Evolutionary conservation across 2,329 filamentous ascomycete genomes (phyloP), one percentile per base, ranked within the genome.

Genomic region (Fusarium sp.): DNA sequence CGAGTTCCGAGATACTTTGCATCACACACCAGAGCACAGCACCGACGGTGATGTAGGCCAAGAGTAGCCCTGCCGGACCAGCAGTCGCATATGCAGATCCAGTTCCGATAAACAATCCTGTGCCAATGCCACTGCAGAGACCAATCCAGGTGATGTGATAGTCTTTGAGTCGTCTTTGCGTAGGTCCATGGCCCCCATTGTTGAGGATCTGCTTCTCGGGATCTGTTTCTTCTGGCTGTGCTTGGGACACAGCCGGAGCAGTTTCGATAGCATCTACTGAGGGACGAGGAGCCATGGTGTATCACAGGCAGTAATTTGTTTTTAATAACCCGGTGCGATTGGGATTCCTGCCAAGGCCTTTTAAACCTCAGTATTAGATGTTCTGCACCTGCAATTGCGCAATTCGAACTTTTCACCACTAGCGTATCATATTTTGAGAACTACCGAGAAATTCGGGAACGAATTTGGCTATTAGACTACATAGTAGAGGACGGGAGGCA

Each of bases 141-240:
- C 67, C 65, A 7, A 70, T 70, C 65, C 68, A 70, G 0, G 68
- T 70, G 24, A 70, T 61, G 11, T 70, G 68, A 11, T 70, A 70
- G 2, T 54, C 56, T 5, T 69, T 68, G 28, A 70, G 34, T 1
- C 67, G 52, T 35, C 67, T 52, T 15, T 70, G 67, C 0, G 67
- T 70, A 29, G 67, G 53, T 0, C 62, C 67, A 11, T 70, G 67
- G 0, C 67, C 67, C 5, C 67, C 67, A 3, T 57, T 55, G 24
- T 68, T 70, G 12, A 70, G 67, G 29, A 70, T 55, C 6, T 62
- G 67, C 39, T 63, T 58, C 11, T 66, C 36, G 38, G 63, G 49
- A 4, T 53, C 49, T 0, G 43, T n/a, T 6, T 49, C 41, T n/a
- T 51, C 39, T 6, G 28, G 19, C 2, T 41, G 45, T n/a, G 38